Evolutionary conservation across 2,329 filamentous ascomycete species (phyloP).

Genomic region (Ophiocordyceps robertsii): DNA sequence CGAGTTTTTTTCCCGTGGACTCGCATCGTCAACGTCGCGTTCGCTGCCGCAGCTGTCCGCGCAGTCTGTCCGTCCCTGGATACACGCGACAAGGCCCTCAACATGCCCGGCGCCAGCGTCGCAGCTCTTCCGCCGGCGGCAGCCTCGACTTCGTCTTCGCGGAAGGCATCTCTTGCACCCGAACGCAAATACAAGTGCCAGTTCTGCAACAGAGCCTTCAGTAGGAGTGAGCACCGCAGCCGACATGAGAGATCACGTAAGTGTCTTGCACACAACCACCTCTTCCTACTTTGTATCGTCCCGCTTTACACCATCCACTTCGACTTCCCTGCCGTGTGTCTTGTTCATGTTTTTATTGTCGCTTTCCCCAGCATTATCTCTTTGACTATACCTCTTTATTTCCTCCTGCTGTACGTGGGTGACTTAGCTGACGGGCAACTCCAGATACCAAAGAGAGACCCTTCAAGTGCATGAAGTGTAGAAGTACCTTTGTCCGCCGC

Average conservation of each 20-base stretch:
- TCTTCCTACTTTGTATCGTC: background rate
- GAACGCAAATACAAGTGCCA: constrained; percentile 99
- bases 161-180: constrained; percentile 64
- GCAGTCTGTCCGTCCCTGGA: constrained; percentile 5
- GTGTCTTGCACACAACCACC: constrained; percentile 28
- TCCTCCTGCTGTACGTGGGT: background rate
- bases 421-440: constrained; percentile 1
- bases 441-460: constrained; percentile 96
- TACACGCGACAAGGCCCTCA: constrained; percentile 24
- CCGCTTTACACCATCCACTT: background rate
- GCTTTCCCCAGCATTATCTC: no score
- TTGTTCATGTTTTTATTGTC: no score
- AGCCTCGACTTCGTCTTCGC: constrained; percentile 55
- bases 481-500: constrained; percentile 95
- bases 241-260: constrained; percentile 96
- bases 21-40: constrained; percentile 8
- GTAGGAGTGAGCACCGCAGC: constrained; percentile 91
- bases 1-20: background rate
- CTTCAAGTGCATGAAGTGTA: constrained; percentile 97
- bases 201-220: constrained; percentile 96
- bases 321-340: background rate
- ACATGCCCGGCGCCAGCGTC: constrained; percentile 60
- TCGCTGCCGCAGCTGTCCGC: constrained; percentile 8
- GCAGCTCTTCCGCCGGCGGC: constrained; percentile 50
- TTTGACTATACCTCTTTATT: background rate